Evolutionary conservation across 2,329 filamentous ascomycete species (phyloP), one percentile per base, ranked within the genome.

Genomic region (Anisogramma anomala): DNA sequence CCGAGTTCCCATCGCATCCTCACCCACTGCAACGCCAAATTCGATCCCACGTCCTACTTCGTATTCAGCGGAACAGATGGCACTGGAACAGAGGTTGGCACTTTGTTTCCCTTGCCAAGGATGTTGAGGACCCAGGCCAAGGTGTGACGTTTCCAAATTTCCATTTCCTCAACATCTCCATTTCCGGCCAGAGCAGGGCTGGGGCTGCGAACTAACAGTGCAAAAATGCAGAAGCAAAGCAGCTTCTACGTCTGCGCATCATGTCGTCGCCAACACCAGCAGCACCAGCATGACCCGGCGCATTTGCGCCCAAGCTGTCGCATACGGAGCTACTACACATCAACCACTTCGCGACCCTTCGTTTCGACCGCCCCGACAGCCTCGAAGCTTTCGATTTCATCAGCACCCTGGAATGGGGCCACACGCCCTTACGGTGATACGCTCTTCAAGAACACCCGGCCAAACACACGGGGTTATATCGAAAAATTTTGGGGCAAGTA

Each of bases 191-290:
- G n/a, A n/a, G n/a, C n/a, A n/a, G n/a, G n/a, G n/a, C n/a, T n/a
- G n/a, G n/a, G n/a, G n/a, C n/a, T n/a, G n/a, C n/a, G n/a, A n/a
- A n/a, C n/a, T n/a, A n/a, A n/a, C n/a, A n/a, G n/a, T n/a, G n/a
- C n/a, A n/a, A n/a, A n/a, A n/a, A n/a, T 42, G 15, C 39, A 65
- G 63, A 55, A 58, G 51, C 60, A 55, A 46, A 52, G 55, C 49
- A 56, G 58, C 53, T 54, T 57, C 36, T 66, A 64, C 52, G 55
- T 66, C 37, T 67, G 64, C 59, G 54, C 59, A 36, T 52, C 57
- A 50, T 67, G 63, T 51, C 60, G 57, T 45, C 55, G 56, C 40
- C 56, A 58, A 43, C 26, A 44, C 34, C 37, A 33, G 25, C 35
- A 44, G 20, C 33, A 38, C 38, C 37, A 33, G 25, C 35, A 44